Base-by-base conservation (phyloP, 768 basidiomycete genomes). In the Tricholoma flavovirens region DNA sequence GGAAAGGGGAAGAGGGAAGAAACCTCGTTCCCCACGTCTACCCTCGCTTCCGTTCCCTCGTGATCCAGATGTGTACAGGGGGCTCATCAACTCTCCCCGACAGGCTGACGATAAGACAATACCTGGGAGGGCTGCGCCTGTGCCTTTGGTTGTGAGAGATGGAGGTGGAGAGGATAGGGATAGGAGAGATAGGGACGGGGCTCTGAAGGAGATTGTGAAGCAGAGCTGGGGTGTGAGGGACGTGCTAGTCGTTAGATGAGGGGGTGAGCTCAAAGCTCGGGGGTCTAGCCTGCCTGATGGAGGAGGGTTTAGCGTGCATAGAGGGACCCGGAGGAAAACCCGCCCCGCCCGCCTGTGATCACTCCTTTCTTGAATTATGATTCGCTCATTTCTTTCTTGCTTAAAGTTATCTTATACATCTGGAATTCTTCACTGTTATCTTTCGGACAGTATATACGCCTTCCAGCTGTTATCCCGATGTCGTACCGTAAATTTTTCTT, bases 141-240 rank as follows among this genome's bases (percentile, higher is more conserved):
- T n/a, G n/a, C n/a, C n/a, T n/a, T n/a, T n/a, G n/a, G n/a, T n/a
- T 45, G 43, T 12, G 11, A 12, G 10, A 14, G 45, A 8, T 21
- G 19, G 40, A 30, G 61, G 24, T 26, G 24, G 24, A 26, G 5
- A 5, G 24, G 24, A 26, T 3, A 5, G 42, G 53, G 63, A 46
- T 42, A n/a, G 54, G 49, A n/a, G n/a, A n/a, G 57, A 58, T 12
- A 61, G 60, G 42, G 67, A 66, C 14, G 64, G 60, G 10, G 66
- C 70, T 53, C 53, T 74, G 15, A 60, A 51, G 55, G 66, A 70
- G 17, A 73, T 77, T 19, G 63, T 77, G 29, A 63, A 67, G 19
- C 63, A 57, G 53, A 70, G 77, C 6, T 73, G 75, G 67, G 69
- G 62, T 29, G 59, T 68, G 19, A 59, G 71, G 2, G 66, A 65